Percentiles rank a stretch among this genome's conserved stretches.
These are phyloP conservation scores for Ceratocystis cacaofunesta DNA, from an alignment of 2,329 filamentous ascomycete species.

Conservation along the genomic window DNA sequence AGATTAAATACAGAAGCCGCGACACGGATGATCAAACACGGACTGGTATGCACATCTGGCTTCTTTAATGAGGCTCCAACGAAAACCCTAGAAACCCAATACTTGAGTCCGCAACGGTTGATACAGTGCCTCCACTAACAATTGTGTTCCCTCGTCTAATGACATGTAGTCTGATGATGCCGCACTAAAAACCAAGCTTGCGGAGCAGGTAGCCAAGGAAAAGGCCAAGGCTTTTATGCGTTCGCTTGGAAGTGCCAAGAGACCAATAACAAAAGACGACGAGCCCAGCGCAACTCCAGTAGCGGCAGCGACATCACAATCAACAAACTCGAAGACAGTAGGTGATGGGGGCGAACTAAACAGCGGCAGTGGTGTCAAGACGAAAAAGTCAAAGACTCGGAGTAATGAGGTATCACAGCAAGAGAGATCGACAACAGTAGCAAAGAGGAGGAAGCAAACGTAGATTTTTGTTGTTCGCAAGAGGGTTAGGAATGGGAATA, in stretches of 20 bases:
- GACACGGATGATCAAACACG: conserved; percentile 66
- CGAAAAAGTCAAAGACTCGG: conserved; percentile 14
- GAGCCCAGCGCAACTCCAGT: not conserved
- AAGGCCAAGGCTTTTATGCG: conserved; percentile 37
- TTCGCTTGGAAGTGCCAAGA: conserved; percentile 30
- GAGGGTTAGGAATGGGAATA: not conserved
- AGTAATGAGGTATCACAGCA: not conserved
- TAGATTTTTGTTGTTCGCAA: not conserved
- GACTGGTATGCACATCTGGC: conserved; percentile 42
- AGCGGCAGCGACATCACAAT: not conserved
- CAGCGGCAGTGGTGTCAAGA: not conserved
- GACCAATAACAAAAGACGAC: not conserved
- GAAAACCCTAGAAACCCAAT: not conserved
- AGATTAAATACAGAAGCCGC: conserved; percentile 60
- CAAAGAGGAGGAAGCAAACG: conserved; percentile 6
- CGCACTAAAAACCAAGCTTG: conserved; percentile 35
- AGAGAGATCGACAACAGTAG: not conserved
- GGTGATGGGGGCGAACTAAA: conserved; percentile 6
- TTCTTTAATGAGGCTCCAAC: not conserved
- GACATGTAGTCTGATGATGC: conserved; percentile 34
- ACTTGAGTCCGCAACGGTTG: not conserved
- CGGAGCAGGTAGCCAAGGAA: conserved; percentile 42
- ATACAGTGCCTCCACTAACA: not conserved
- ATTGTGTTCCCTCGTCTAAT: not conserved
- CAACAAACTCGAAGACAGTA: not conserved